Evolutionary conservation across 257 asterid species (phyloP).

Genomic region (Solanum acaule): DNA sequence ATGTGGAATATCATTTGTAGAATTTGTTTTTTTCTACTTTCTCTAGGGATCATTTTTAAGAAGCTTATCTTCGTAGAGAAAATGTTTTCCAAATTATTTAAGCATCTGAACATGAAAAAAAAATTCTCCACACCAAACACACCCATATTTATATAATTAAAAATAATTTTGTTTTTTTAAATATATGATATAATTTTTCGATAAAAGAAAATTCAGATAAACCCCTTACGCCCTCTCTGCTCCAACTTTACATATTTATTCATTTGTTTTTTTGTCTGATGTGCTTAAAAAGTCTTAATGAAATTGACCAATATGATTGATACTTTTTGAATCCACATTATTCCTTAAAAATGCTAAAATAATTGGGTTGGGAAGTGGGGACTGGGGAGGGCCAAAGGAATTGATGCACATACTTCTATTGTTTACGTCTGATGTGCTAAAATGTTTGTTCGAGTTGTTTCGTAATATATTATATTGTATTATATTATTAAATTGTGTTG

Average conservation of each 20-base stretch:
- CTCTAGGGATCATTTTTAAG: background rate
- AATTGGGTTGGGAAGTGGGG: background rate
- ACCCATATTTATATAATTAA: too few species aligned
- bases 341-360: background rate
- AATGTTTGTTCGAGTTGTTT: accelerated
- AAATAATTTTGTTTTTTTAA: too few species aligned
- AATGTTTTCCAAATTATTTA: too few species aligned
- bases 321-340: background rate
- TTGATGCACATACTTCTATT: background rate
- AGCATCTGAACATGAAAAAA: background rate
- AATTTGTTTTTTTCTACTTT: background rate
- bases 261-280: background rate
- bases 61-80: too few species aligned
- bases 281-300: background rate
- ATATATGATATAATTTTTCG: background rate
- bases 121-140: background rate
- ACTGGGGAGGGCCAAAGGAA: background rate
- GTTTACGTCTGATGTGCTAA: background rate
- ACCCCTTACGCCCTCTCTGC: accelerated
- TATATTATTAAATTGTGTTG: too few species aligned
- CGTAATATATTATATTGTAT: too few species aligned
- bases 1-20: too few species aligned
- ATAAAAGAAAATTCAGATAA: background rate
- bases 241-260: background rate
- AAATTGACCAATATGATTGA: background rate